These are phyloP conservation scores for Narthecium ossifragum DNA, from an alignment of 106 monocot genomes.

Conservation along the genomic window DNA sequence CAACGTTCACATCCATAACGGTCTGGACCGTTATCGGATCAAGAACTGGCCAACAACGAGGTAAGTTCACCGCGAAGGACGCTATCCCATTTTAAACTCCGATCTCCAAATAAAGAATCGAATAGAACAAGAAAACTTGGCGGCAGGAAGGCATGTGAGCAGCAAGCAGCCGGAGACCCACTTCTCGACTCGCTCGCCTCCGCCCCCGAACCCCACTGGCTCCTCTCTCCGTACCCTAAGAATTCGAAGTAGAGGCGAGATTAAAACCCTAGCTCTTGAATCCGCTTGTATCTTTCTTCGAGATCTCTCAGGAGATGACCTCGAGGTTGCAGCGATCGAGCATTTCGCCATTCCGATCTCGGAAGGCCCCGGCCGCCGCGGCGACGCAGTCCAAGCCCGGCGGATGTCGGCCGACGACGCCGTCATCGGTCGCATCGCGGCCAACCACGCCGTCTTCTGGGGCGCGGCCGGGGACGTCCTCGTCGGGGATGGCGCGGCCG, in stretches of 20 bases:
- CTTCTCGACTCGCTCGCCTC: neutral
- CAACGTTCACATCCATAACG: no score
- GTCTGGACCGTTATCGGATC: no score
- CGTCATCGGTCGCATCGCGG: constrained; percentile 12
- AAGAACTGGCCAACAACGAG: no score
- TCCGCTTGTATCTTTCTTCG: neutral
- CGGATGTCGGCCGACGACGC: constrained; percentile 36
- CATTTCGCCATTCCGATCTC: constrained; percentile 85
- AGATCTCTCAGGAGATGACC: constrained; percentile 22
- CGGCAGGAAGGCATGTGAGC: constrained; percentile 1
- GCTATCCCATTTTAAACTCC: no score
- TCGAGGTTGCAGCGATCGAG: constrained; percentile 60
- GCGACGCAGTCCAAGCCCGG: constrained; percentile 19
- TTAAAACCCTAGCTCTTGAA: neutral
- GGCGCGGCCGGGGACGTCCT: no score
- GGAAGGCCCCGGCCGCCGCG: constrained; percentile 18
- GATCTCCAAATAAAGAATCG: no score
- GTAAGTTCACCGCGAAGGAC: no score
- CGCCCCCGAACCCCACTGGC: neutral
- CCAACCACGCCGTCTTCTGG: neutral
- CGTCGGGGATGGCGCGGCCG: constrained; percentile 2
- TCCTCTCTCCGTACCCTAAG: no score
- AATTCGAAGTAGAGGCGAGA: no score
- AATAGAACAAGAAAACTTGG: no score
- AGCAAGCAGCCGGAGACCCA: neutral